phyloP scores from a whole-genome alignment of 2,329 filamentous ascomycete species.

The Chaetomiaceae sp. region DNA sequence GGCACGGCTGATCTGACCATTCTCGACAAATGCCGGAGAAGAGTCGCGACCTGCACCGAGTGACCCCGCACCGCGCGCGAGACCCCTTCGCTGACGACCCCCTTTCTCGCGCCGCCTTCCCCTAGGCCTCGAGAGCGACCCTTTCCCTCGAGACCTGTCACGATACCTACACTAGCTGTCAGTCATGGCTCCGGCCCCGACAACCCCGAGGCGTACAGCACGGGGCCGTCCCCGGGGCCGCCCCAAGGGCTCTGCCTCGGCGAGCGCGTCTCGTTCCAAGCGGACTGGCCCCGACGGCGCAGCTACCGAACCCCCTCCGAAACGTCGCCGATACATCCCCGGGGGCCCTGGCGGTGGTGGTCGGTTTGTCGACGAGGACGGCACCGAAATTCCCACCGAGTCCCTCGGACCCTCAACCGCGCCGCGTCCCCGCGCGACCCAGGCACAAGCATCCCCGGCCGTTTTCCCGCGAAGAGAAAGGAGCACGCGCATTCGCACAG shows the following conservation, averaged over 20 bases:
- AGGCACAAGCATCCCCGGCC: constrained; percentile 40
- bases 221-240: constrained; percentile 45
- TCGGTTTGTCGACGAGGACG: constrained; percentile 71
- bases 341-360: constrained; percentile 83
- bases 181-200: constrained; percentile 32
- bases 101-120: constrained; percentile 1
- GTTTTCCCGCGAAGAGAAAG: constrained; percentile 52
- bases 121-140: neutral
- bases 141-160: neutral
- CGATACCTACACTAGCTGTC: neutral
- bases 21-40: constrained; percentile 14
- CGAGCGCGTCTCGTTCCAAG: constrained; percentile 32
- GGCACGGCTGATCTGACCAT: constrained; percentile 2
- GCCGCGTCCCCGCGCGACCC: constrained; percentile 49
- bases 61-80: constrained; percentile 21
- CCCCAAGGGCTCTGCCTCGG: constrained; percentile 32
- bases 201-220: constrained; percentile 38
- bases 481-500: constrained; percentile 51
- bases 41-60: constrained; percentile 13
- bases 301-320: constrained; percentile 58
- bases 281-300: constrained; percentile 28
- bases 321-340: constrained; percentile 74
- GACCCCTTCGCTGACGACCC: constrained; percentile 17
- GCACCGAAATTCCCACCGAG: constrained; percentile 52
- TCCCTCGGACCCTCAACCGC: constrained; percentile 45